Percentiles rank a stretch among this genome's conserved stretches.
phyloP scores from a whole-genome alignment of 805 yeast species.

The Tetrapisispora pingtungensis region DNA sequence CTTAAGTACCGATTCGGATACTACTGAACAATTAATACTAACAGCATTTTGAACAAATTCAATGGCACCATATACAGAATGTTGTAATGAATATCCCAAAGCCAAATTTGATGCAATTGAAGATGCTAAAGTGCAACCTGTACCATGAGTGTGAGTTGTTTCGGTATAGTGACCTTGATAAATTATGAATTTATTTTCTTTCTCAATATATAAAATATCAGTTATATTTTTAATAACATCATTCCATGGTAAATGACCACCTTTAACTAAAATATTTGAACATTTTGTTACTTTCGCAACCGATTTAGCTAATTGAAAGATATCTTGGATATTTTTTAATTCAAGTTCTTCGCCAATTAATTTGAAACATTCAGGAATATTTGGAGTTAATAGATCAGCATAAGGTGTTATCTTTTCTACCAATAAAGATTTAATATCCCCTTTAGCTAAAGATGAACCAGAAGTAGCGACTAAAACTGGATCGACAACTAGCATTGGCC shows the following conservation, averaged over 20 bases:
- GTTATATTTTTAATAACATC: conserved; percentile 30
- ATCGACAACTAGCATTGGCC: conserved; percentile 49
- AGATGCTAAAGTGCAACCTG: conserved; percentile 83
- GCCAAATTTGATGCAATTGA: conserved; percentile 72
- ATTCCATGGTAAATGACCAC: conserved; percentile 60
- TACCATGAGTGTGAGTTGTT: conserved; percentile 67
- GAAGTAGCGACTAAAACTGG: conserved; percentile 82
- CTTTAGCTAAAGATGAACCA: conserved; percentile 49
- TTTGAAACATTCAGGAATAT: conserved; percentile 52
- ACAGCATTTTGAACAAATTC: conserved; percentile 62
- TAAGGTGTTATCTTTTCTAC: conserved; percentile 37
- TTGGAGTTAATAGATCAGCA: conserved; percentile 66
- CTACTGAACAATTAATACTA: conserved; percentile 32
- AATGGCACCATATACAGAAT: conserved; percentile 47
- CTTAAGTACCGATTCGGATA: conserved; percentile 34
- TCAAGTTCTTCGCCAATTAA: conserved; percentile 23
- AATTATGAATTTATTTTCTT: conserved; percentile 29
- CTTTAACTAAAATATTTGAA: conserved; percentile 56
- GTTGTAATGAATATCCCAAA: conserved; percentile 35
- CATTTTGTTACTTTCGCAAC: conserved; percentile 36
- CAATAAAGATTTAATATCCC: conserved; percentile 32
- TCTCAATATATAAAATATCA: conserved; percentile 45
- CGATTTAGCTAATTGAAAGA: conserved; percentile 30
- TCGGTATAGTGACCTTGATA: conserved; percentile 38
- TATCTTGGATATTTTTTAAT: conserved; percentile 32